phyloP scores from a whole-genome alignment of 1,139 yeast species.

The Pichia cactophila region DNA sequence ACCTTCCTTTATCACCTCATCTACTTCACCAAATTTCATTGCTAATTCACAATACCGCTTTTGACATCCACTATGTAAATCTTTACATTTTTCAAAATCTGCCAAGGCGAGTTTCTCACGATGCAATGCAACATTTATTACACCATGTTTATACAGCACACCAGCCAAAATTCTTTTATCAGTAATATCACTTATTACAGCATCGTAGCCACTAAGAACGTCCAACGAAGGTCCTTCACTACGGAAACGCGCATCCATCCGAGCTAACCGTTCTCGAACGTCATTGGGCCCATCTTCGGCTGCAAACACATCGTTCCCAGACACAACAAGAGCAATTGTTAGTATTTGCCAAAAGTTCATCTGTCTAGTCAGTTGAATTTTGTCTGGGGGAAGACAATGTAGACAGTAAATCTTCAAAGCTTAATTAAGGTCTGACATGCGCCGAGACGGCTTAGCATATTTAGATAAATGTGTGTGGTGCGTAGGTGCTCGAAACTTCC shows the following conservation, averaged over 20 bases:
- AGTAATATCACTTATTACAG: conserved; percentile 23
- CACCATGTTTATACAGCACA: conserved; percentile 42
- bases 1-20: conserved; percentile 28
- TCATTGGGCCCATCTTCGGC: too few relatives aligned
- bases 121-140: conserved; percentile 44
- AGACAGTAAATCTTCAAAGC: too few relatives aligned
- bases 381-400: too few relatives aligned
- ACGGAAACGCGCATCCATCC: neutral
- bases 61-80: conserved; percentile 33
- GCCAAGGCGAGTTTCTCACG: conserved; percentile 40
- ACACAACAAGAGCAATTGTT: too few relatives aligned
- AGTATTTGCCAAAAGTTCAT: too few relatives aligned
- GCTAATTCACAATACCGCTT: conserved; percentile 37
- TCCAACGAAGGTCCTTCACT: conserved; percentile 16
- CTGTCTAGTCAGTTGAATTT: too few relatives aligned
- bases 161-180: conserved; percentile 27
- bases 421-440: too few relatives aligned
- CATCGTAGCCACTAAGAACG: conserved; percentile 19
- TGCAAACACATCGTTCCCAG: too few relatives aligned
- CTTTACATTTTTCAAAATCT: conserved; percentile 36
- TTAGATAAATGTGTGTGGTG: too few relatives aligned
- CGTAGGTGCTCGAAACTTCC: too few relatives aligned
- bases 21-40: conserved; percentile 35
- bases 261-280: too few relatives aligned
- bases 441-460: too few relatives aligned